Evolutionary conservation across 805 yeast species (phyloP), one percentile per base, ranked within the genome.

Genomic region (Cyberlindnera xishuangbannaensis): DNA sequence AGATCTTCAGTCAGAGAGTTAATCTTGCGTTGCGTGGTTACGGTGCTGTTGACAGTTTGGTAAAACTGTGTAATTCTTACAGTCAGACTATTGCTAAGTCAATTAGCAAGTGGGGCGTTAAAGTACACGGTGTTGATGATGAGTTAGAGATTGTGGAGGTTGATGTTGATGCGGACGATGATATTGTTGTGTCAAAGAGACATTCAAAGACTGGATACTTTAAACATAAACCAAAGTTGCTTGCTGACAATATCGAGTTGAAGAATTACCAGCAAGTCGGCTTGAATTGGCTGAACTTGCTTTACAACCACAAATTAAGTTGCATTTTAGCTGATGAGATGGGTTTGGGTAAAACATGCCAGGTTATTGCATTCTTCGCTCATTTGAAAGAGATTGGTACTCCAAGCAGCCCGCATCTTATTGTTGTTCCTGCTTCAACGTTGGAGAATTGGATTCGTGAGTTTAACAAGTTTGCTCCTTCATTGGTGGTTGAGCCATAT

Each of bases 291-390:
- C 65, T 92, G 34, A 70, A 78, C 41, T 58, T 90, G 34, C 65
- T 92, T 19, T 92, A 90, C 56, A 76, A 74, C 38, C 76, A 82
- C 51, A 70, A 76, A 13, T 66, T 92, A 36, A 86, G 96, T 6
- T 88, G 98, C 61, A 92, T 92, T 36, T 65, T 92, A 30, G 99
- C 98, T 0, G 99, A 92, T 62, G 99, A 92, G 56, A 92, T 92
- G 99, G 99, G 95, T 5, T 66, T 92, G 30, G 99, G 99, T 39
- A 92, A 92, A 55, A 92, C 98, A 0, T 83, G 95, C 55, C 97
- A 92, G 61, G 95, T 92, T 20, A 90, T 92, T 59, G 72, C 97
- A 7, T 92, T 92, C 53, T 62, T 92, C 53, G 87, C 97, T 1
- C 78, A 82, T 51, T 67, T 92, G 50, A 85, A 85, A 52, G 80